Conservation (phyloP, 345 rosid species). For the Noccaea bulbosa region DNA sequence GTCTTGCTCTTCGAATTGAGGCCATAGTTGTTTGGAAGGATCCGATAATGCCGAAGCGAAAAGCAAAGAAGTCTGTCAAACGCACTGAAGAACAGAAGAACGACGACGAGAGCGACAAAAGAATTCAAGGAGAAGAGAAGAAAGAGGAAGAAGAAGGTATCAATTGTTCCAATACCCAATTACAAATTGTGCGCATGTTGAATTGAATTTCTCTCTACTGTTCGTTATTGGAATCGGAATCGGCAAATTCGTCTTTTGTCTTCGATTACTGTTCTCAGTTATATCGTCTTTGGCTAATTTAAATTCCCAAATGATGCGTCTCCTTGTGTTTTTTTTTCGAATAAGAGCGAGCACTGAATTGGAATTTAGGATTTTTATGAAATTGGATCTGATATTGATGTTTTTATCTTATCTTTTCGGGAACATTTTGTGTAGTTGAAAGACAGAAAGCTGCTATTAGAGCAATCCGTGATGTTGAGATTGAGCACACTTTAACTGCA, state of each 20-base stretch:
- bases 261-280: neutral
- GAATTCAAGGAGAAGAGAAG: constrained; percentile 27
- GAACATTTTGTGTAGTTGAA: constrained; percentile 52
- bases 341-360: neutral
- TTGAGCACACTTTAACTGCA: constrained; percentile 60
- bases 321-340: no score
- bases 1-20: constrained; percentile 1
- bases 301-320: no score
- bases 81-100: constrained; percentile 23
- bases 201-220: neutral
- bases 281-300: neutral
- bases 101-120: neutral
- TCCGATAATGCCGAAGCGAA: constrained; percentile 42
- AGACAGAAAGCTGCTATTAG: constrained; percentile 70
- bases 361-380: neutral
- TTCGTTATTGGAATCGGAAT: neutral
- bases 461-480: constrained; percentile 74
- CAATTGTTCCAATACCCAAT: neutral
- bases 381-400: constrained; percentile 1
- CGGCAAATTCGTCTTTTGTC: no score
- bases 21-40: neutral
- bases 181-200: neutral
- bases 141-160: constrained; percentile 40
- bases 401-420: neutral
- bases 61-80: constrained; percentile 36